Evolutionary conservation across 2,329 filamentous ascomycete species (phyloP).

Genomic region (Alternaria arborescens): DNA sequence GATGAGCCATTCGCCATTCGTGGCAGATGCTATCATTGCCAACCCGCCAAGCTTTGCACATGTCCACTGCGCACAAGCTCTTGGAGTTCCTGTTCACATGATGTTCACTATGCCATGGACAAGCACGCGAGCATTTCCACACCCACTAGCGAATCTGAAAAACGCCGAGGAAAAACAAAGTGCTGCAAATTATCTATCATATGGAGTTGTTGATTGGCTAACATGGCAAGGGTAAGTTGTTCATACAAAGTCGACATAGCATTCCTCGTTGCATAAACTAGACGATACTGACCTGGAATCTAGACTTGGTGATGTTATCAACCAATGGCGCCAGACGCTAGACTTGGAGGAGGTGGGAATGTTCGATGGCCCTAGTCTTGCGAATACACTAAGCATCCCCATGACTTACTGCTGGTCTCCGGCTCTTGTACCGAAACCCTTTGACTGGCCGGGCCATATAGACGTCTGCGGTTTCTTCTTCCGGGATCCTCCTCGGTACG

Average conservation of each 20-base stretch:
- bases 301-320: slow-evolving; percentile 57
- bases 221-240: slow-evolving; percentile 56
- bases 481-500: slow-evolving; percentile 49
- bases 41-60: slow-evolving; percentile 81
- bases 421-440: slow-evolving; percentile 35
- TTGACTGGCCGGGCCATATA: slow-evolving; percentile 23
- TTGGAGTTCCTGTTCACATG: slow-evolving; percentile 76
- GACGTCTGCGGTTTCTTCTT: slow-evolving; percentile 60
- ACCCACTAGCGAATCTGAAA: slow-evolving; percentile 60
- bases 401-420: slow-evolving; percentile 59
- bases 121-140: slow-evolving; percentile 56
- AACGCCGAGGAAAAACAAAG: slow-evolving; percentile 38
- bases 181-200: slow-evolving; percentile 56
- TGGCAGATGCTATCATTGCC: slow-evolving; percentile 80
- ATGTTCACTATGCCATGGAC: slow-evolving; percentile 71
- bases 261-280: not conserved
- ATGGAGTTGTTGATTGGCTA: slow-evolving; percentile 57
- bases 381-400: slow-evolving; percentile 50
- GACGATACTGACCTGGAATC: not conserved
- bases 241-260: not conserved
- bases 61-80: slow-evolving; percentile 74
- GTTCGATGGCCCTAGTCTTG: slow-evolving; percentile 50
- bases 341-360: slow-evolving; percentile 52
- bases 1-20: slow-evolving; percentile 66
- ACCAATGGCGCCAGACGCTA: slow-evolving; percentile 52